These are phyloP conservation scores for Alloteropsis angusta DNA, from an alignment of 202 grass and related monocot genomes.

Conservation along the genomic window DNA sequence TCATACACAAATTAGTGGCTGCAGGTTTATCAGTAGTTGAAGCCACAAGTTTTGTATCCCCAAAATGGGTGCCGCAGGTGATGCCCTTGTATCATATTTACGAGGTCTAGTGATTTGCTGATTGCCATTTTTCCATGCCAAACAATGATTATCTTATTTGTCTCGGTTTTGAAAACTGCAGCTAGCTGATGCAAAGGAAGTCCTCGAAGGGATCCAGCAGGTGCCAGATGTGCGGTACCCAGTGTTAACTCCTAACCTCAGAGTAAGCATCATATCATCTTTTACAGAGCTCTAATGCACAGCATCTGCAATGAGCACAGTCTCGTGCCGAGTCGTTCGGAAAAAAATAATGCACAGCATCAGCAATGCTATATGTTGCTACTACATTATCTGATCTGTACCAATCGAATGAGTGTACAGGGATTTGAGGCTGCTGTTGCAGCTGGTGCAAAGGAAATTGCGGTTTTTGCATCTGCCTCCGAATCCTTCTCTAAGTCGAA, in stretches of 20 bases:
- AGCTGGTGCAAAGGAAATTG: constrained; percentile 85
- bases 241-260: constrained; percentile 91
- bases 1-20: constrained; percentile 77
- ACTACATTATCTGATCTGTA: not conserved
- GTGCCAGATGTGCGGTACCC: constrained; percentile 44
- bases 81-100: not conserved
- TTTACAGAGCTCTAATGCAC: not conserved
- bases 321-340: no score
- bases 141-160: not conserved
- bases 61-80: constrained; percentile 98
- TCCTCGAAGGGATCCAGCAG: constrained; percentile 58
- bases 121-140: not conserved
- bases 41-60: constrained; percentile 96
- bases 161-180: constrained; percentile 24
- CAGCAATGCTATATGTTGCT: not conserved
- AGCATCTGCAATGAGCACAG: not conserved
- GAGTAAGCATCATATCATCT: constrained; percentile 30
- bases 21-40: constrained; percentile 77
- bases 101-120: not conserved
- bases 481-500: constrained; percentile 87
- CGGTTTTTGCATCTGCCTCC: constrained; percentile 86
- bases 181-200: constrained; percentile 92
- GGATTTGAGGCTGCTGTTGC: constrained; percentile 83
- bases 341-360: not conserved
- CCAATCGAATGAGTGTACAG: constrained; percentile 17